Evolutionary conservation across 371 early-diverging fungal species (phyloP).

Genomic region (Catenaria anguillulae): DNA sequence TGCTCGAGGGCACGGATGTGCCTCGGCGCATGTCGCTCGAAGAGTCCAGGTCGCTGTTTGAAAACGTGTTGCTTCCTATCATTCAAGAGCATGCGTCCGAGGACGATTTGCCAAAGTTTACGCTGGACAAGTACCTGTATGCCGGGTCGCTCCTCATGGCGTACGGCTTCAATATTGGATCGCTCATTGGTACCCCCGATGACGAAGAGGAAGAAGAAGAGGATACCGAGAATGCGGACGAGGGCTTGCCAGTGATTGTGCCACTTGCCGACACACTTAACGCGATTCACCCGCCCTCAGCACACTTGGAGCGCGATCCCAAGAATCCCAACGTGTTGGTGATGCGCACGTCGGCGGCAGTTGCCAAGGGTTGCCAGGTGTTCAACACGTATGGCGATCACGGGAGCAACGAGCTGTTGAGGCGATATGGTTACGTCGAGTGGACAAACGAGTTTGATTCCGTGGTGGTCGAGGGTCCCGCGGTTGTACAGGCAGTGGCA

Average conservation of each 20-base stretch:
- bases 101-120: constrained; percentile 6
- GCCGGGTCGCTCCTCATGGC: constrained; percentile 51
- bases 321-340: constrained; percentile 11
- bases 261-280: constrained; percentile 22
- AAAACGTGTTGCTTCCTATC: constrained; percentile 22
- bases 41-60: constrained; percentile 34
- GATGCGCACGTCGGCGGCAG: constrained; percentile 40
- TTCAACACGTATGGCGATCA: constrained; percentile 51
- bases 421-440: constrained; percentile 1
- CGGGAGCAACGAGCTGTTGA: not conserved
- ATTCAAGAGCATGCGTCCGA: constrained; percentile 22
- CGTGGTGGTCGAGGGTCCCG: not conserved
- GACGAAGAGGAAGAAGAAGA: constrained; percentile 13
- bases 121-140: constrained; percentile 28
- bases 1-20: constrained; percentile 38
- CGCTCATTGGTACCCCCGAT: constrained; percentile 17
- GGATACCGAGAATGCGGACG: constrained; percentile 20
- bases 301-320: constrained; percentile 7
- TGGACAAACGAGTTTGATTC: not conserved
- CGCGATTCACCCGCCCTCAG: constrained; percentile 25
- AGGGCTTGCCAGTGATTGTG: constrained; percentile 12
- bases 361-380: constrained; percentile 35
- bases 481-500: too few species aligned
- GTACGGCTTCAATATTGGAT: constrained; percentile 39
- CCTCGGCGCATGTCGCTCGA: constrained; percentile 37